Base-by-base conservation (phyloP, 2,329 filamentous ascomycete genomes). In the Canariomyces notabilis region DNA sequence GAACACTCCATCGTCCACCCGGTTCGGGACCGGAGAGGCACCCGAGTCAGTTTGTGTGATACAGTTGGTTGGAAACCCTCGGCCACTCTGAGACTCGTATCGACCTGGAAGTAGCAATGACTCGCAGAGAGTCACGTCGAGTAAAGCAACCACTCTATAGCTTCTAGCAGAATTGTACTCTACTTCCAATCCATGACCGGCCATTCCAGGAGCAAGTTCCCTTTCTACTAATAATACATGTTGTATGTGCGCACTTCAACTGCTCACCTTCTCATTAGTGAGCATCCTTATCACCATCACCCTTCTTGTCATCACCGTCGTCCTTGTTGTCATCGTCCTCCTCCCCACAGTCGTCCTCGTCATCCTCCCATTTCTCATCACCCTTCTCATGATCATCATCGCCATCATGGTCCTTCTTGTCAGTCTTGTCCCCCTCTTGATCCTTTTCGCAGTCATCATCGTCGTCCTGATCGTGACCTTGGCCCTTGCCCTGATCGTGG, bases 401-500 rank as follows among this genome's bases (percentile, higher is more conserved):
- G 5, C 21, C 15, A 11, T 40, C 41, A 15, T 36, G 36, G 26
- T 19, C 31, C 6, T 32, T 37, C 11, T 47, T 32, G n/a, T 19
- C 32, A 8, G 14, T 19, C 12, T 35, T 9, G 7, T 33, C 26
- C 12, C 44, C 9, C n/a, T n/a, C n/a, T n/a, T n/a, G n/a, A n/a
- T n/a, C n/a, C n/a, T n/a, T n/a, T n/a, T n/a, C n/a, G n/a, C n/a
- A n/a, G 22, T 37, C 31, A 11, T 42, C 12, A 8, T 34, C 16
- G 26, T 38, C 26, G 20, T 37, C 7, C 9, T 40, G 18, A 7
- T 12, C 31, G 18, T 35, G 16, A 2, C 11, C 29, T 4, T 37
- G 6, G 7, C 18, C 31, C 6, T 67, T 65, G 59, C 51, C 61
- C 19, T 52, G 58, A 2, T 54, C 23, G 16, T 44, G 34, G 45